Conservation (phyloP, 441 rosid genomes). For the Gossypium davidsonii region DNA sequence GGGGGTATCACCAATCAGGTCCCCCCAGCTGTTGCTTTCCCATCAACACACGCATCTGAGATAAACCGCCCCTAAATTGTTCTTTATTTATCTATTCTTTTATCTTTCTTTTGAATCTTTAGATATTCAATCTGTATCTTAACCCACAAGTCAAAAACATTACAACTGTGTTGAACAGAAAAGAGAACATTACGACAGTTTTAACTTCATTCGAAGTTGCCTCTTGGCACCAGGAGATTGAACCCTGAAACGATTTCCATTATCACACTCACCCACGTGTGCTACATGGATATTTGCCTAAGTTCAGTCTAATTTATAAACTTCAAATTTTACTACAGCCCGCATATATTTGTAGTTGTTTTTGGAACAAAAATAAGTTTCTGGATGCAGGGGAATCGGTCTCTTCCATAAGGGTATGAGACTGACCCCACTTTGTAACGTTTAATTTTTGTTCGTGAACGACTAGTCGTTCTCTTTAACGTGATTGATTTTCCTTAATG, state of each 20-base stretch:
- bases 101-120: neutral
- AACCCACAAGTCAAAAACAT: neutral
- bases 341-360: too few relatives aligned
- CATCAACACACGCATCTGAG: neutral
- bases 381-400: too few relatives aligned
- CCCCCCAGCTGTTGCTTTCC: neutral
- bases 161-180: too few relatives aligned
- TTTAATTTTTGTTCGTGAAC: too few relatives aligned
- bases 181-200: neutral
- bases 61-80: neutral
- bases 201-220: neutral
- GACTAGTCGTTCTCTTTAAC: too few relatives aligned
- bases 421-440: too few relatives aligned
- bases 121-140: neutral
- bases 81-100: too few relatives aligned
- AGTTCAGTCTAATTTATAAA: too few relatives aligned
- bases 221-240: neutral
- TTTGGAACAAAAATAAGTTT: too few relatives aligned
- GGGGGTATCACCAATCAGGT: neutral
- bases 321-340: too few relatives aligned
- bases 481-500: too few relatives aligned
- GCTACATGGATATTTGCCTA: neutral
- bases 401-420: too few relatives aligned
- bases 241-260: neutral
- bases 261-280: neutral